phyloP scores from a whole-genome alignment of 805 yeast species.

The Barnettozyma botsteinii region DNA sequence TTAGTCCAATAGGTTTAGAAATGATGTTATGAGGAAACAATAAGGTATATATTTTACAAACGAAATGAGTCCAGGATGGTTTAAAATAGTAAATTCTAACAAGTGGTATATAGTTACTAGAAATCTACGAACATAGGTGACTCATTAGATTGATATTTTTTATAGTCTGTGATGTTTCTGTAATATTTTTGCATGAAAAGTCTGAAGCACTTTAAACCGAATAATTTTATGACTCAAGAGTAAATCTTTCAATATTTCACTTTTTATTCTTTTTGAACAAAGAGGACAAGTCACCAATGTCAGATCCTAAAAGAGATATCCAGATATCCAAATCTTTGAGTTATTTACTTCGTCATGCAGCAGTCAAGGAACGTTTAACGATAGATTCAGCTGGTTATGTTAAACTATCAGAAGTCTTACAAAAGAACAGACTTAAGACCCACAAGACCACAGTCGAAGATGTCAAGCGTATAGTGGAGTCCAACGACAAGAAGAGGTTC shows the following conservation, averaged over 20 bases:
- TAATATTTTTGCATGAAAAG: too few relatives aligned
- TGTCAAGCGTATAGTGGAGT: constrained; percentile 51
- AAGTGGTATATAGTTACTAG: background rate
- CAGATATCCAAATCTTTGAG: constrained; percentile 70
- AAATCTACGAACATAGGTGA: too few relatives aligned
- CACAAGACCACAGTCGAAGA: constrained; percentile 51
- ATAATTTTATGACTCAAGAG: background rate
- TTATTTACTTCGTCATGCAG: constrained; percentile 82
- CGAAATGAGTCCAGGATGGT: too few relatives aligned
- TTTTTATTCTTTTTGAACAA: too few relatives aligned
- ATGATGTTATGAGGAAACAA: background rate
- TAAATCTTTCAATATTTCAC: too few relatives aligned
- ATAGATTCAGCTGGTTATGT: constrained; percentile 70
- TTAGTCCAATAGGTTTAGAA: constrained; percentile 8
- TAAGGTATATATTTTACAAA: too few relatives aligned
- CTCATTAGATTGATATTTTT: too few relatives aligned
- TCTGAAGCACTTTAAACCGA: too few relatives aligned
- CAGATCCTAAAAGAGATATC: constrained; percentile 36
- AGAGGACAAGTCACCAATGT: constrained; percentile 4
- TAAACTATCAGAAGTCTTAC: constrained; percentile 44
- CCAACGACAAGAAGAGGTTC: constrained; percentile 70
- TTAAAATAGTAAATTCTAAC: background rate
- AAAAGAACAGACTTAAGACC: constrained; percentile 53
- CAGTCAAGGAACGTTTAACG: constrained; percentile 54
- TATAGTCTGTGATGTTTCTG: too few relatives aligned